These are phyloP conservation scores for Litsea cubeba DNA, from an alignment of 164 flowering plant genomes.

Conservation along the genomic window DNA sequence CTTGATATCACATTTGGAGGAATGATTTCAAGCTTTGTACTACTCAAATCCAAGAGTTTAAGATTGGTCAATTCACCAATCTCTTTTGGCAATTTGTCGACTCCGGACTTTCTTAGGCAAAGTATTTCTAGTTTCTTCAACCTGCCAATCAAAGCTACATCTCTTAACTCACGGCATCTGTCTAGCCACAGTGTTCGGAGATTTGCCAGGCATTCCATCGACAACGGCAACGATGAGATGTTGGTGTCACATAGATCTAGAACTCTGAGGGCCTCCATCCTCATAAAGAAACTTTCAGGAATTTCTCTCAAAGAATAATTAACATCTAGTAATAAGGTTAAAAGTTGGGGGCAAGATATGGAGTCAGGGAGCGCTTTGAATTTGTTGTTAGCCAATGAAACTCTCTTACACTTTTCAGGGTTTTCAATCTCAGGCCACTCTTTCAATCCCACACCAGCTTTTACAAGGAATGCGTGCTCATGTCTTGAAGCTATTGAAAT, in stretches of 20 bases:
- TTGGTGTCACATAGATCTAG: slow-evolving; percentile 2
- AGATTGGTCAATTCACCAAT: neutral
- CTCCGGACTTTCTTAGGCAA: neutral
- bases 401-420: neutral
- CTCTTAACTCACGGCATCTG: neutral
- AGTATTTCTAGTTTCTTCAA: slow-evolving; percentile 2
- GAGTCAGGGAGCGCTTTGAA: neutral
- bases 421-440: slow-evolving; percentile 14
- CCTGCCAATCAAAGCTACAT: neutral
- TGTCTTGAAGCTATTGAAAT: slow-evolving; percentile 8
- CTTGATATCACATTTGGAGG: neutral
- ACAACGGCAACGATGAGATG: slow-evolving; percentile 4
- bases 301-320: neutral
- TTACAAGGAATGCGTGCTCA: neutral
- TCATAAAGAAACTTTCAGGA: slow-evolving; percentile 8
- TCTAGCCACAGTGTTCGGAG: slow-evolving; percentile 10
- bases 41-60: slow-evolving; percentile 3
- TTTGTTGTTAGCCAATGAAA: slow-evolving; percentile 1
- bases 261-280: slow-evolving; percentile 8
- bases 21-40: neutral
- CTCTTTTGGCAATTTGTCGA: neutral
- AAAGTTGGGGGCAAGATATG: slow-evolving; percentile 6
- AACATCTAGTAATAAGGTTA: neutral
- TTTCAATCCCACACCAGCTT: neutral
- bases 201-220: slow-evolving; percentile 3